These are phyloP conservation scores for Starmerella etchellsii DNA, from an alignment of 805 yeast species.

Conservation along the genomic window DNA sequence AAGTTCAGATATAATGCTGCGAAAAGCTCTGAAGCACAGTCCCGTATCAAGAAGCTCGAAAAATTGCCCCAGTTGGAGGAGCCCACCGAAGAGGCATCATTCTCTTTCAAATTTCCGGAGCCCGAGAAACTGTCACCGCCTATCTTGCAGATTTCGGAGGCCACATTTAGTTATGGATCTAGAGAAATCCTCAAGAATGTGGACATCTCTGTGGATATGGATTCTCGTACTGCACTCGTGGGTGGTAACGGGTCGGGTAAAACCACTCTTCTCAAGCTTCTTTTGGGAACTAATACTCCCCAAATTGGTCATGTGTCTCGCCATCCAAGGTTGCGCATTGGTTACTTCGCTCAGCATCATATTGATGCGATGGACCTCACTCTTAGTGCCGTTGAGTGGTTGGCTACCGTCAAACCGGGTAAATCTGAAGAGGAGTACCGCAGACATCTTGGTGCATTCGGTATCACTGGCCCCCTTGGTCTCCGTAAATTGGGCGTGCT, in stretches of 20 bases:
- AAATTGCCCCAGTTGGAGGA: slow-evolving; percentile 85
- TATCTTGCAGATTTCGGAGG: slow-evolving; percentile 73
- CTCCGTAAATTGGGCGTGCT: slow-evolving; percentile 76
- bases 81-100: slow-evolving; percentile 80
- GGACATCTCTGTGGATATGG: slow-evolving; percentile 81
- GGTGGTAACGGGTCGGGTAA: slow-evolving; percentile 99
- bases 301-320: slow-evolving; percentile 62
- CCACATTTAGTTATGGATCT: slow-evolving; percentile 71
- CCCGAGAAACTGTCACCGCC: slow-evolving; percentile 92
- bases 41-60: slow-evolving; percentile 92
- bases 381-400: slow-evolving; percentile 84
- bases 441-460: slow-evolving; percentile 91
- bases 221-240: slow-evolving; percentile 87
- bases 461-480: slow-evolving; percentile 89
- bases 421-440: slow-evolving; percentile 93
- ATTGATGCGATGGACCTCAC: slow-evolving; percentile 91
- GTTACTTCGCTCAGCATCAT: slow-evolving; percentile 97
- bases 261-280: slow-evolving; percentile 77
- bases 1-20: slow-evolving; percentile 97
- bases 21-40: slow-evolving; percentile 93
- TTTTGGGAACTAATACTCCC: slow-evolving; percentile 69
- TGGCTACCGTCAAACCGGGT: slow-evolving; percentile 81
- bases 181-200: slow-evolving; percentile 54
- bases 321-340: slow-evolving; percentile 80
- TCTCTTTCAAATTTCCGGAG: slow-evolving; percentile 86